Conservation (phyloP, 345 rosid species). For the Triadica sebifera region DNA sequence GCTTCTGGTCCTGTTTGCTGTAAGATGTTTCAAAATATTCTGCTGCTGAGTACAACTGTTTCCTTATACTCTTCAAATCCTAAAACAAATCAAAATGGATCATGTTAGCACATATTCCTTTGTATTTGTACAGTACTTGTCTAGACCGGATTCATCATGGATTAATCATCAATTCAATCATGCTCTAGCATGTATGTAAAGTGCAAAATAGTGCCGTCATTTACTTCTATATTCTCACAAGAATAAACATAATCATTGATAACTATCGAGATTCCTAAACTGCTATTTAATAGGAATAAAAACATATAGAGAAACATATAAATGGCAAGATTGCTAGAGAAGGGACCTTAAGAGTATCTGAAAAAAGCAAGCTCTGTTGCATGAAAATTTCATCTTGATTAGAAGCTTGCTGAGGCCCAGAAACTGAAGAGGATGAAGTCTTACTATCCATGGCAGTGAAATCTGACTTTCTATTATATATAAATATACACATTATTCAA, state of each 20-base stretch:
- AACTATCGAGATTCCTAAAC: too few species aligned
- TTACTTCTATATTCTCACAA: too few species aligned
- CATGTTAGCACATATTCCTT: too few species aligned
- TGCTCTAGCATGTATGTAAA: too few species aligned
- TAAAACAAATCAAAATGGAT: slow-evolving; percentile 17
- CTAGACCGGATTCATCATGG: too few species aligned
- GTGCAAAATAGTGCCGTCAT: too few species aligned
- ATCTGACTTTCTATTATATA: background rate
- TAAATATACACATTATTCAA: background rate
- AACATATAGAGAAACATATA: too few species aligned
- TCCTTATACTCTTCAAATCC: slow-evolving; percentile 76
- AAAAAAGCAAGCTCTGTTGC: slow-evolving; percentile 65
- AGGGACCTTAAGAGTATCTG: slow-evolving; percentile 62
- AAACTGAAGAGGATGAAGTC: slow-evolving; percentile 42
- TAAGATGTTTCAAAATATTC: slow-evolving; percentile 75
- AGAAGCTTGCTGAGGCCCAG: slow-evolving; percentile 44
- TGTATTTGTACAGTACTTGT: too few species aligned
- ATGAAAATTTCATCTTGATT: slow-evolving; percentile 65
- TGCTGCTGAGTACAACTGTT: slow-evolving; percentile 81
- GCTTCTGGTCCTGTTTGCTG: slow-evolving; percentile 54
- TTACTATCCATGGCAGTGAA: slow-evolving; percentile 24
- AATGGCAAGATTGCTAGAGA: too few species aligned
- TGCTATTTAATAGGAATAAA: too few species aligned
- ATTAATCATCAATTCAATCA: too few species aligned
- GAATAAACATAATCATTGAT: too few species aligned